Evolutionary conservation across 176 grass and related monocot species (phyloP).

Genomic region (Aegilops sharonensis): DNA sequence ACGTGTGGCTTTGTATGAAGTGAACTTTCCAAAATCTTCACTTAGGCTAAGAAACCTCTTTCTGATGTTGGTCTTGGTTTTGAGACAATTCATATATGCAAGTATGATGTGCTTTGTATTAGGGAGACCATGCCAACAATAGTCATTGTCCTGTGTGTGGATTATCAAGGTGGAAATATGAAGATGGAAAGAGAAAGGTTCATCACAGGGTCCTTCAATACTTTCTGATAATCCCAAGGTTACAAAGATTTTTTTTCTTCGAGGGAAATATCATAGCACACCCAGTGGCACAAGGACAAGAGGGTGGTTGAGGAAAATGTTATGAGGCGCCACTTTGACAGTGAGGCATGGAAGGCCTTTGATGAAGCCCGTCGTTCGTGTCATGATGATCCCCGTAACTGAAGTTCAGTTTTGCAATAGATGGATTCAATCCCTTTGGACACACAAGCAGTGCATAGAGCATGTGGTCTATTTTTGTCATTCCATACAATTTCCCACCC

Average conservation of each 20-base stretch:
- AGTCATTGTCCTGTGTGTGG: neutral
- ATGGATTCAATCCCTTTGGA: neutral
- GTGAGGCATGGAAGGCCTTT: neutral
- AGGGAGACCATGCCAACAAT: neutral
- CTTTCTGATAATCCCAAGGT: neutral
- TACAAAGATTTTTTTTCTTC: neutral
- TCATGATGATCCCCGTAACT: neutral
- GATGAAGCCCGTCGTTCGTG: neutral
- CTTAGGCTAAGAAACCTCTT: neutral
- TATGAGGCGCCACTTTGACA: neutral
- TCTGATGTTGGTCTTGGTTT: neutral
- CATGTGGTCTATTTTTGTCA: neutral
- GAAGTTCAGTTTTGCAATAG: neutral
- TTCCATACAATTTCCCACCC: neutral
- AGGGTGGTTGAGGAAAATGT: neutral
- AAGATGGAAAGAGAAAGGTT: neutral
- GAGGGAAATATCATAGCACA: neutral
- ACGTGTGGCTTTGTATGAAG: too few relatives aligned
- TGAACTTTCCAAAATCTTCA: neutral
- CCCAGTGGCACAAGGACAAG: neutral
- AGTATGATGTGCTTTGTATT: neutral
- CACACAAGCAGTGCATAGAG: neutral
- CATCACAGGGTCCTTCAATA: neutral
- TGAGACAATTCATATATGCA: neutral
- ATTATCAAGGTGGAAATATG: neutral